Evolutionary conservation across 331 rosid genomes (phyloP), one percentile per base, ranked within the genome.

Genomic region (Spiraea crenata): DNA sequence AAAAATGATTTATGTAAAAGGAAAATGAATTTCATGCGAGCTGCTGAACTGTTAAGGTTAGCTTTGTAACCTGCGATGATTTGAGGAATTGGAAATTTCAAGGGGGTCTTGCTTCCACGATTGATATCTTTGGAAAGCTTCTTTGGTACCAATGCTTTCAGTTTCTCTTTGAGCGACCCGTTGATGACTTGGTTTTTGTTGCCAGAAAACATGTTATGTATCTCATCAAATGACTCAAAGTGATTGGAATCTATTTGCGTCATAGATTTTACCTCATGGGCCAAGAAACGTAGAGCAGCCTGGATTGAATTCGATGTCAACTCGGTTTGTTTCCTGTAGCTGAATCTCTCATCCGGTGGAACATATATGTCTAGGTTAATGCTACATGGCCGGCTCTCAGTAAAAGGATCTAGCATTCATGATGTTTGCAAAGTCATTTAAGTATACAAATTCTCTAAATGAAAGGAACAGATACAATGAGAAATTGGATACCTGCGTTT

Each of bases 331-430:
- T 84, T 90, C 69, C 16, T 78, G 37, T 82, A 84, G 76, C 85
- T 68, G 34, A 87, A 67, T 63, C 85, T 80, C 78, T 90, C 96
- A 57, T 90, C 92, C 47, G 85, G 74, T 35, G 96, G 90, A 76
- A 90, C 86, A 63, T 79, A 81, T 65, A 79, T 76, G 70, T 79
- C 77, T 48, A 78, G 72, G 25, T 71, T 74, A 20, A 57, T 57
- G 75, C 60, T 73, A 65, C 79, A 57, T 13, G 85, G 76, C 52
- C 83, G 25, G 74, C 86, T 82, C 63, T 83, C 90, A 46, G 57
- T 40, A 45, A 79, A 74, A 65, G 72, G 75, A 71, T 81, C 90
- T 87, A 19, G 63, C 20, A 16, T 51, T 63, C 17, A 4, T 40
- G 50, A 17, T 57, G 69, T 37, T 60, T 7, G 60, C 31, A 19